Base-by-base conservation (phyloP, 805 yeast species). In the Ogataea degrootiae region DNA sequence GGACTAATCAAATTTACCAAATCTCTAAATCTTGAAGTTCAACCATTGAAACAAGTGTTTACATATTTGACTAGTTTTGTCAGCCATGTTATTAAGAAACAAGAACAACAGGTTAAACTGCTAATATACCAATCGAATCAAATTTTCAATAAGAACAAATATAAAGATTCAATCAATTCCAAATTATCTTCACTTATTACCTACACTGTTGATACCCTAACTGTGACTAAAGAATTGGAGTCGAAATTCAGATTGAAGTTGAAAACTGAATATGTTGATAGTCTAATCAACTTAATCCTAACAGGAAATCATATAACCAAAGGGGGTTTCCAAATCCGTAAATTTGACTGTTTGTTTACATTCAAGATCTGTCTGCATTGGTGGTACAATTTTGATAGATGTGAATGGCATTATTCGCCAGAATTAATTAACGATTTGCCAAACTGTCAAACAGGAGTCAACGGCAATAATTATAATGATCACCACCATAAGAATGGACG, bases 1-100 rank as follows among this genome's bases (percentile, higher is more conserved):
- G 54, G 56, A 6, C 44, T 68, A 3, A 52, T 66, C 0, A 39
- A 48, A 2, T 57, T 58, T 37, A 50, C 66, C 7, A 58, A 54
- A 41, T 51, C 58, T 4, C 44, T 52, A 16, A 54, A 51, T 19
- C 57, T 66, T 29, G 50, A 54, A 9, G 45, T 57, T 2, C 37
- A 47, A 1, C 39, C 43, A 11, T 33, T 63, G n/a, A 26, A 45
- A n/a, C 43, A 35, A 21, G 33, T 55, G 11, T 47, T 44, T 23
- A 12, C 37, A 6, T 43, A 51, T 22, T 48, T 60, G 19, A 34
- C 43, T 34, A 42, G 38, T 7, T 37, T 44, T 36, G 47, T 52
- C 6, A 37, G 41, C 23, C 22, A 17, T 14, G 33, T 41, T 15
- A 39, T 47, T 42, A 22, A 34, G 9, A 34, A 37, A 14, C 49